Conservation (phyloP, 1,139 yeast species). For the Kluyveromyces sp. region DNA sequence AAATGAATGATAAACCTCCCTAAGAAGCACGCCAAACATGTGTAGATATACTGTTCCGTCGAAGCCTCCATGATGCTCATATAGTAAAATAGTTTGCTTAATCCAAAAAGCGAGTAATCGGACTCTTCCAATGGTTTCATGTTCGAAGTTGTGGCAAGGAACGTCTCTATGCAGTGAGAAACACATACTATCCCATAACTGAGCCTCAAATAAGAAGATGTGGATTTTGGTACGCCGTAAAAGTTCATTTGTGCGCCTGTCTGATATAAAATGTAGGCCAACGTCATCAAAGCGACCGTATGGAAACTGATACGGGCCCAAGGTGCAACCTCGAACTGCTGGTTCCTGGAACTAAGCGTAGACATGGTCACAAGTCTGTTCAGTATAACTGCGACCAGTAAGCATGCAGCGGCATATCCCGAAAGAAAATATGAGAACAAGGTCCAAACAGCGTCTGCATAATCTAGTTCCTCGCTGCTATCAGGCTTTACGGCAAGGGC, state of each 20-base stretch:
- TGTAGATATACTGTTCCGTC: slow-evolving; percentile 16
- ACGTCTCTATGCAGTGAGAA: slow-evolving; percentile 27
- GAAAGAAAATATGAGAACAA: slow-evolving; percentile 19
- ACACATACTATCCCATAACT: slow-evolving; percentile 19
- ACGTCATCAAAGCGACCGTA: slow-evolving; percentile 14
- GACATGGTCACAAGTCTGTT: slow-evolving; percentile 24
- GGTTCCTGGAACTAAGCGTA: slow-evolving; percentile 17
- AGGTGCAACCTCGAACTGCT: slow-evolving; percentile 14
- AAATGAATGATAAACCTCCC: slow-evolving; percentile 25
- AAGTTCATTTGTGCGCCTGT: slow-evolving; percentile 13
- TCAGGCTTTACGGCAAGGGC: background rate
- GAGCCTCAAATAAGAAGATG: slow-evolving; percentile 12
- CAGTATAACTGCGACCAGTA: slow-evolving; percentile 19
- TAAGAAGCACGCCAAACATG: slow-evolving; percentile 20
- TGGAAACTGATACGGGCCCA: slow-evolving; percentile 21
- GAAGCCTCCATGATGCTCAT: slow-evolving; percentile 12
- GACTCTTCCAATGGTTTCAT: slow-evolving; percentile 23
- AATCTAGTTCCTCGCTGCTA: slow-evolving; percentile 6
- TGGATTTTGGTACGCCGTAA: slow-evolving; percentile 7
- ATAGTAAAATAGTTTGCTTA: slow-evolving; percentile 23
- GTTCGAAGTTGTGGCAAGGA: slow-evolving; percentile 21
- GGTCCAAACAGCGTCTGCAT: slow-evolving; percentile 11
- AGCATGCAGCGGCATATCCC: slow-evolving; percentile 19
- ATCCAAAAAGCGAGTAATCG: slow-evolving; percentile 27
- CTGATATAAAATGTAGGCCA: slow-evolving; percentile 13